Percentiles rank a stretch among this genome's conserved stretches.
Evolutionary conservation across 2,329 filamentous ascomycete species (phyloP).

Genomic region (Colletotrichum musae): DNA sequence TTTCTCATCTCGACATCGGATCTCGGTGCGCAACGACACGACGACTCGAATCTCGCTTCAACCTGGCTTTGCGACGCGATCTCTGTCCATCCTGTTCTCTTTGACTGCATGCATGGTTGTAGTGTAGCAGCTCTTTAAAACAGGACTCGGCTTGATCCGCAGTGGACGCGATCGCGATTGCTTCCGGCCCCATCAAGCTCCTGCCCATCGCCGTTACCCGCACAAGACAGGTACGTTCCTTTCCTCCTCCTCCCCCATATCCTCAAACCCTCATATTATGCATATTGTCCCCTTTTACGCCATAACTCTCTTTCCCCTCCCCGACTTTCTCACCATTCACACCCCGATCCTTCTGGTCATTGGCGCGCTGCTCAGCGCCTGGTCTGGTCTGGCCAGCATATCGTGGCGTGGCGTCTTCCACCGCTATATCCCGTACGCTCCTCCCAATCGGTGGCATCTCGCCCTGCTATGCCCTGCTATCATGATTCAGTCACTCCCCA

Average conservation of each 20-base stretch:
- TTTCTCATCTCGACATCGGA: background rate
- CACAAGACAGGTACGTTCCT: slow-evolving; percentile 27
- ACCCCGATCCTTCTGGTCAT: background rate
- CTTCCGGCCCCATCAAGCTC: slow-evolving; percentile 33
- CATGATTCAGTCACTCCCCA: slow-evolving; percentile 34
- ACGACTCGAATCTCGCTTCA: background rate
- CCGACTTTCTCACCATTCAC: background rate
- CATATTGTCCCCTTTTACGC: slow-evolving; percentile 6
- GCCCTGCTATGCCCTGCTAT: slow-evolving; percentile 13
- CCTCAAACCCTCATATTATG: background rate
- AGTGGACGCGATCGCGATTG: slow-evolving; percentile 41
- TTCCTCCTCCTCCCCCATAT: background rate
- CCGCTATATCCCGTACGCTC: background rate
- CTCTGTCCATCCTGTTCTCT: slow-evolving; percentile 8
- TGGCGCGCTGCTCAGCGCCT: too few relatives aligned
- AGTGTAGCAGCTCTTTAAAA: slow-evolving; percentile 29
- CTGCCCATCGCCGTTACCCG: slow-evolving; percentile 20
- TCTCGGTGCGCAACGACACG: background rate
- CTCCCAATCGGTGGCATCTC: slow-evolving; percentile 22
- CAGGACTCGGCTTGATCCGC: slow-evolving; percentile 40
- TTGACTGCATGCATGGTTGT: slow-evolving; percentile 36
- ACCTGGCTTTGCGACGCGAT: slow-evolving; percentile 13
- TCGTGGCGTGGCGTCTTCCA: slow-evolving; percentile 6
- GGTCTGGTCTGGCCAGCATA: too few relatives aligned
- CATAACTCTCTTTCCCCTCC: background rate